Evolutionary conservation across 768 basidiomycete genomes (phyloP).

Genomic region (Collybia nuda): DNA sequence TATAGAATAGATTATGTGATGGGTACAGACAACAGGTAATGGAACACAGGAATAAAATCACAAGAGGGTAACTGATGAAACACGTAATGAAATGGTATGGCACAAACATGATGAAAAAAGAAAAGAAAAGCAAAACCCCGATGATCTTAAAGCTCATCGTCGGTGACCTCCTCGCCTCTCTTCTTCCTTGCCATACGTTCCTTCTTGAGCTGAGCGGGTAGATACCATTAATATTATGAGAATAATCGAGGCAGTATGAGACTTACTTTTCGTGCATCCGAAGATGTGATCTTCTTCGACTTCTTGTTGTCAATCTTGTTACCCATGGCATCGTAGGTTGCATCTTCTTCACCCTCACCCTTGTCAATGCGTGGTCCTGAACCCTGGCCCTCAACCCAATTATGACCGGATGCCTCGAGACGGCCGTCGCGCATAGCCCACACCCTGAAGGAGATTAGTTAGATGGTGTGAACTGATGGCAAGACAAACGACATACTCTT

Average conservation of each 20-base stretch:
- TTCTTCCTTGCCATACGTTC: constrained; percentile 91
- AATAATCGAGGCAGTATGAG: background rate
- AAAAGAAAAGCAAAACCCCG: constrained; percentile 2
- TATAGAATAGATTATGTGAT: constrained; percentile 7
- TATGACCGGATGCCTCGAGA: constrained; percentile 96
- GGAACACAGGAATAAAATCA: constrained; percentile 10
- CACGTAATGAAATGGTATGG: constrained; percentile 2
- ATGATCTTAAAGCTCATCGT: constrained; percentile 56
- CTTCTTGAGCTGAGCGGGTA: constrained; percentile 68
- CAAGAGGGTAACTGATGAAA: background rate
- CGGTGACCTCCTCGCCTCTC: constrained; percentile 73
- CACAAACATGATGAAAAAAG: constrained; percentile 3
- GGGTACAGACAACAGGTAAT: constrained; percentile 17
- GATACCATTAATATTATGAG: constrained; percentile 2
- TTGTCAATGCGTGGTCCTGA: constrained; percentile 94
- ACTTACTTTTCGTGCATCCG: constrained; percentile 77
- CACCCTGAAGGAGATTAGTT: constrained; percentile 42
- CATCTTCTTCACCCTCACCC: constrained; percentile 88
- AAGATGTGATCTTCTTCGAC: constrained; percentile 79
- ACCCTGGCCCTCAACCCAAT: constrained; percentile 99
- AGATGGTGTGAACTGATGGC: background rate
- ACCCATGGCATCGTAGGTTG: constrained; percentile 94
- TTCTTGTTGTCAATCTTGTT: constrained; percentile 92
- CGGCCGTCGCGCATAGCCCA: constrained; percentile 99
- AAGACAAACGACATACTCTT: constrained; percentile 48